Conservation (phyloP, 441 rosid species). For the Viola pubescens region DNA sequence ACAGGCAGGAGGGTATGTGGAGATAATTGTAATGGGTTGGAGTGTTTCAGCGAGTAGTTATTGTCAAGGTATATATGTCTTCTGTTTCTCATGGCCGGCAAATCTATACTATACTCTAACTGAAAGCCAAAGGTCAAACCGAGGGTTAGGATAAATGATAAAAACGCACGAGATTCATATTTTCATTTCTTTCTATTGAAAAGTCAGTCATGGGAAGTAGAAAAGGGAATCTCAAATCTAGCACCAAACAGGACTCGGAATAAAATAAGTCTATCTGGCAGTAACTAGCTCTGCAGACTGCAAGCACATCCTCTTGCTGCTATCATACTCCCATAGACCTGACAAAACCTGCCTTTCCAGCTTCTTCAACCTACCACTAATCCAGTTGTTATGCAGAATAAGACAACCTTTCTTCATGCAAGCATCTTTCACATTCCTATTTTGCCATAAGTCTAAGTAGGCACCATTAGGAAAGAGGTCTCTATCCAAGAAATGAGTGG, state of each 20-base stretch:
- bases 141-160: conserved; percentile 13
- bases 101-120: conserved; percentile 8
- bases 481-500: conserved; percentile 68
- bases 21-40: conserved; percentile 8
- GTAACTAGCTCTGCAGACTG: conserved; percentile 6
- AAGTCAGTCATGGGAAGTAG: conserved; percentile 15
- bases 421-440: conserved; percentile 44
- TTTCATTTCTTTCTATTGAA: conserved; percentile 15
- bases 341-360: conserved; percentile 68
- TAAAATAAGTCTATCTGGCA: no score
- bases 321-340: conserved; percentile 82
- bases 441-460: conserved; percentile 60
- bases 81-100: conserved; percentile 24
- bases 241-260: background rate
- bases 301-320: conserved; percentile 59
- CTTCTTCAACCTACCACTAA: conserved; percentile 78
- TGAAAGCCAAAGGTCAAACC: conserved; percentile 26
- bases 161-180: no score
- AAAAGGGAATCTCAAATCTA: conserved; percentile 1
- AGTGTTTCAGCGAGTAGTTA: conserved; percentile 10
- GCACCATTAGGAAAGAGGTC: conserved; percentile 90
- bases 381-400: conserved; percentile 81
- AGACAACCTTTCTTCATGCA: conserved; percentile 57
- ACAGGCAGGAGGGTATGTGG: conserved; percentile 7
- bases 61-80: conserved; percentile 5